Base-by-base conservation (phyloP, 1,284 basidiomycete species). In the Cutaneotrichosporon sp. region DNA sequence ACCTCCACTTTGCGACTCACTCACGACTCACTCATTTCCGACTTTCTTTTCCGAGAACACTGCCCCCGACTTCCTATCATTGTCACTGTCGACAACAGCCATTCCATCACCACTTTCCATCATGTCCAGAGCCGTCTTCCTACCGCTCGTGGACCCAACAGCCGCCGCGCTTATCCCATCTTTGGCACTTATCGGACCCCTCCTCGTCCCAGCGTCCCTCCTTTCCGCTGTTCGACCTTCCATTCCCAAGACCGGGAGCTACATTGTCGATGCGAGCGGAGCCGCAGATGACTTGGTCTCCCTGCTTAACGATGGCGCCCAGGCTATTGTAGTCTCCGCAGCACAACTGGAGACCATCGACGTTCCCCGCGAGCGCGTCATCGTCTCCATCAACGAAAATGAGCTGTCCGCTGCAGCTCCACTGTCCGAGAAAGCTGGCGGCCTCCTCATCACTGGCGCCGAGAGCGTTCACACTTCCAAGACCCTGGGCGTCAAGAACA, bases 241-340 rank as follows among this genome's bases (percentile, higher is more conserved):
- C 46, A 68, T 62, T 45, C 72, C 59, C 16, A 52, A 55, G 42
- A 64, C 58, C 9, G 71, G 67, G 10, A 64, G 66, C 10, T 78
- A 79, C 66, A 82, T 80, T 61, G 71, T 90, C 45, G 79, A 87
- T 48, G 77, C 85, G 50, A 73, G 80, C 49, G 72, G 76, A 55
- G 61, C 75, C 31, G 77, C 84, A 34, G 77, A 87, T 57, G 77
- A 84, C 41, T 77, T 88, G 55, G 77, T 85, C 52, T 74, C 80
- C 20, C 80, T 80, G 75, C 80, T 94, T 31, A 87, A 94, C 72
- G 74, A 77, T 24, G 89, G 91, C 24, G 82, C 84, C 2, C 80
- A 84, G 63, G 90, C 88, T 67, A 78, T 90, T 63, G 83, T 92
- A 31, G 76, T 90, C 1, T 80, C 87, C 9, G 78, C 84, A 29